Conservation (phyloP, 352 stramenopile genomes). For the Phytophthora lateralis region DNA sequence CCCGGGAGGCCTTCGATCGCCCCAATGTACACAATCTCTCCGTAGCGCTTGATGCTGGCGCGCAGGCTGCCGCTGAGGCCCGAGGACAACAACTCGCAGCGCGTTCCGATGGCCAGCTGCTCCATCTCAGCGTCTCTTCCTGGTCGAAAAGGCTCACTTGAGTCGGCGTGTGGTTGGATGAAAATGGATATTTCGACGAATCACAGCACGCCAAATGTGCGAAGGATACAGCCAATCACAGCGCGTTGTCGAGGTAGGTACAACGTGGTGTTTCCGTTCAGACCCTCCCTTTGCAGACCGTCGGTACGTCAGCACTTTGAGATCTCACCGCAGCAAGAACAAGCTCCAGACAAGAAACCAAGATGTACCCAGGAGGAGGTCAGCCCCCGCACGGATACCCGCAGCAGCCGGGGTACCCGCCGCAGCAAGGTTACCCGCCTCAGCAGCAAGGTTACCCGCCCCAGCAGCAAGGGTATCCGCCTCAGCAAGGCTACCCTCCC, state of each 20-base stretch:
- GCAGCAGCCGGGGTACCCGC: constrained; percentile 35
- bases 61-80: constrained; percentile 43
- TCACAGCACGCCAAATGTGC: neutral
- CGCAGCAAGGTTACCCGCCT: constrained; percentile 40
- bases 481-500: constrained; percentile 16
- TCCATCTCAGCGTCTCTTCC: constrained; percentile 5
- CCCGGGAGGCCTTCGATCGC: constrained; percentile 50
- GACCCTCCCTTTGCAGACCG: constrained; percentile 1
- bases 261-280: constrained; percentile 8
- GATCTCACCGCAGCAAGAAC: neutral
- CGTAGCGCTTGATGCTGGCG: constrained; percentile 69
- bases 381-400: constrained; percentile 33
- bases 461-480: constrained; percentile 27
- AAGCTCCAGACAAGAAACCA: constrained; percentile 3
- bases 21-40: constrained; percentile 72
- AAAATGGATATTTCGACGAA: constrained; percentile 12
- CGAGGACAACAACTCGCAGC: constrained; percentile 62
- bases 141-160: neutral
- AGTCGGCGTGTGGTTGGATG: neutral
- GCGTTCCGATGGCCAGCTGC: constrained; percentile 38
- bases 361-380: constrained; percentile 35
- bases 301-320: constrained; percentile 13
- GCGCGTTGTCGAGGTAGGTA: constrained; percentile 6
- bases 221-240: constrained; percentile 15
- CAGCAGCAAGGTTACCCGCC: constrained; percentile 47